Conservation (phyloP, 2,329 filamentous ascomycete genomes). For the Ceratocystis destructans region DNA sequence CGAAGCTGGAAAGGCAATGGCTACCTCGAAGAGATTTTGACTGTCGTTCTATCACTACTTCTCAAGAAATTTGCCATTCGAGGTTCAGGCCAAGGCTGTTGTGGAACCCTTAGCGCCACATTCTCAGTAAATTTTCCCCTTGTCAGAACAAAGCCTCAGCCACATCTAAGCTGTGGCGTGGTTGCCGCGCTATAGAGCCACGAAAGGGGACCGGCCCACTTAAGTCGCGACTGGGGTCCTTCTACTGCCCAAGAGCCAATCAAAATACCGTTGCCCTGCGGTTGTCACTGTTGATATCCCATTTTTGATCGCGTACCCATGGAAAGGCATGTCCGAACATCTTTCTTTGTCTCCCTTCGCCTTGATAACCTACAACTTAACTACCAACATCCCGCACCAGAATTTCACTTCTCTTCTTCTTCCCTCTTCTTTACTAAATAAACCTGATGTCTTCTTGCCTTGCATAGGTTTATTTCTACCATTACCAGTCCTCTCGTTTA, state of each 20-base stretch:
- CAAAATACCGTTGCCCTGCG: conserved; percentile 37
- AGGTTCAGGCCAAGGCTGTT: neutral
- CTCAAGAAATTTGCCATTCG: conserved; percentile 15
- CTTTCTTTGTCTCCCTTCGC: conserved; percentile 19
- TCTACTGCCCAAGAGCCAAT: conserved; percentile 30
- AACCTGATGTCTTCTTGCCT: neutral
- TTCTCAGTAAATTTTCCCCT: neutral
- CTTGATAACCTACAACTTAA: conserved; percentile 16
- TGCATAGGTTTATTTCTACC: neutral
- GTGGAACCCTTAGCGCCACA: conserved; percentile 17
- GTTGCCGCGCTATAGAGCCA: conserved; percentile 2
- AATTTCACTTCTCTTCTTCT: conserved; percentile 14
- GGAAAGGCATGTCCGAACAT: conserved; percentile 19
- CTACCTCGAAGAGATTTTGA: neutral
- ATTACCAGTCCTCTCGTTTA: conserved; percentile 8
- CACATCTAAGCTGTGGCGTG: conserved; percentile 13
- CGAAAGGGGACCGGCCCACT: conserved; percentile 14
- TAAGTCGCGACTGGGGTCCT: conserved; percentile 17
- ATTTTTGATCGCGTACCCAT: conserved; percentile 19
- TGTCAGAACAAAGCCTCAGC: neutral
- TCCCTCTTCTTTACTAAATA: conserved; percentile 12
- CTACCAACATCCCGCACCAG: conserved; percentile 15
- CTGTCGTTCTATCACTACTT: conserved; percentile 4
- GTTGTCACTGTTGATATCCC: conserved; percentile 40
- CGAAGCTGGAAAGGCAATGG: neutral